Evolutionary conservation across 2,329 filamentous ascomycete species (phyloP).

Genomic region (Chalaropsis ovoidea): DNA sequence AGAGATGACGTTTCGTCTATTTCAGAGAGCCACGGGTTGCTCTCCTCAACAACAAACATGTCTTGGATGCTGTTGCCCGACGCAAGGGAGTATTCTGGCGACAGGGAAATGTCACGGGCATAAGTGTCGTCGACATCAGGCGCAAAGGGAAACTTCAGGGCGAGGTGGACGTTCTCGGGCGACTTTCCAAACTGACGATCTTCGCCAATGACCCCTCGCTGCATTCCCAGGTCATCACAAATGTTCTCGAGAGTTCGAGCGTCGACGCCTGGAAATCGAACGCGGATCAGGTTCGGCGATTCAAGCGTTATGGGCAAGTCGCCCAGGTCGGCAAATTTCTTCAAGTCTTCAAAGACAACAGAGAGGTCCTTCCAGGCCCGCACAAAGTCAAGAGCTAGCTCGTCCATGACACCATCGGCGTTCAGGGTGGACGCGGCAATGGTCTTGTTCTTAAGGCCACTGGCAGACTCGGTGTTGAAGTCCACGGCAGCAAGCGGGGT

Average conservation of each 20-base stretch:
- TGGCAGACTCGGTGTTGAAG: conserved; percentile 30
- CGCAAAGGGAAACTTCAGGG: conserved; percentile 78
- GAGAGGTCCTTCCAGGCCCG: conserved; percentile 76
- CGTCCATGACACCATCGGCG: conserved; percentile 71
- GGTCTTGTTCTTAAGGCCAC: conserved; percentile 28
- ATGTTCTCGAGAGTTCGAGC: conserved; percentile 68
- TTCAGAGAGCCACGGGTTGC: conserved; percentile 41
- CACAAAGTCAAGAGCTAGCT: conserved; percentile 79
- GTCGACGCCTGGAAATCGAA: conserved; percentile 88
- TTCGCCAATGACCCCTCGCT: conserved; percentile 66
- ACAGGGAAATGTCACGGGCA: conserved; percentile 33
- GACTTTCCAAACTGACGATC: conserved; percentile 62
- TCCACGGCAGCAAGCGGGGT: conserved; percentile 55
- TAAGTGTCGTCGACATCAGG: conserved; percentile 38
- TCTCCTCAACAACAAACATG: conserved; percentile 36
- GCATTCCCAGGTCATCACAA: conserved; percentile 78
- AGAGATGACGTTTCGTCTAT: conserved; percentile 40
- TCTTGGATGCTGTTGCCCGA: conserved; percentile 38
- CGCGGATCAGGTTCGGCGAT: conserved; percentile 55
- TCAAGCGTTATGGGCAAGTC: conserved; percentile 74
- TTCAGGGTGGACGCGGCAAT: conserved; percentile 54
- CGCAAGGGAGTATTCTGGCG: conserved; percentile 41
- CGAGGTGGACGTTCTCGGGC: conserved; percentile 57
- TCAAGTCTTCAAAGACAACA: conserved; percentile 68
- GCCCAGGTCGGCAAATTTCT: conserved; percentile 63